Evolutionary conservation across 2,329 filamentous ascomycete genomes (phyloP), one percentile per base, ranked within the genome.

Genomic region (Ophiostoma quercus): DNA sequence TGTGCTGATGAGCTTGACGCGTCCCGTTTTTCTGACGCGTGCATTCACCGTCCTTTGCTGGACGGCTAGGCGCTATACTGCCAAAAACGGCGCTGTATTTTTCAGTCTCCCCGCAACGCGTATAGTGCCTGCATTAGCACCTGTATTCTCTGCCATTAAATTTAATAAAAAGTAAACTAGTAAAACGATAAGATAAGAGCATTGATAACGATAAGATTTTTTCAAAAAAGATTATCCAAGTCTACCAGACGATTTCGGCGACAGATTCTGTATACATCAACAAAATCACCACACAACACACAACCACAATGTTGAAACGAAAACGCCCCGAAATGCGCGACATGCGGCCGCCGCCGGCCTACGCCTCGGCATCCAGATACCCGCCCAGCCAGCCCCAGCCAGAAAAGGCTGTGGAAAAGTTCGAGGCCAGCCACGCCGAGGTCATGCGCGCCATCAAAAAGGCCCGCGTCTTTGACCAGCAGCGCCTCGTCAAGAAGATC

Each of bases 391-490:
- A 65, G 7, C 71, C 73, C 1, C 69, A 71, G 29, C 73, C 73
- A 1, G 71, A 73, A 37, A 71, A 70, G 34, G 71, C 71, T 39
- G 57, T 73, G 16, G 47, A 47, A 16, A 29, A 47, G 9, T 73
- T 74, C 22, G 71, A 73, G 57, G 68, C 68, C 16, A 71, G 69
- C 69, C 34, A 68, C 5, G 57, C 86, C 76, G 83, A 88, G 47
- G 81, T 94, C 9, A 84, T 84, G 72, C 84, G 87, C 71, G 89
- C 89, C 0, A 82, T 94, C 71, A 92, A 92, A 78, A 82, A 84
- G 12, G 89, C 88, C 70, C 92, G 91, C 76, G 88, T 89, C 66
- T 90, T 92, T 76, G 91, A 94, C 81, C 85, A 91, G 65, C 92
- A 94, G 79, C 91, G 92, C 73, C 84, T 91, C 71, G 84, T 89